A percentile compares a stretch with the other conserved stretches of the same genome.
phyloP scores from a whole-genome alignment of 2,329 filamentous ascomycete species.

The Pseudonectria foliicola region DNA sequence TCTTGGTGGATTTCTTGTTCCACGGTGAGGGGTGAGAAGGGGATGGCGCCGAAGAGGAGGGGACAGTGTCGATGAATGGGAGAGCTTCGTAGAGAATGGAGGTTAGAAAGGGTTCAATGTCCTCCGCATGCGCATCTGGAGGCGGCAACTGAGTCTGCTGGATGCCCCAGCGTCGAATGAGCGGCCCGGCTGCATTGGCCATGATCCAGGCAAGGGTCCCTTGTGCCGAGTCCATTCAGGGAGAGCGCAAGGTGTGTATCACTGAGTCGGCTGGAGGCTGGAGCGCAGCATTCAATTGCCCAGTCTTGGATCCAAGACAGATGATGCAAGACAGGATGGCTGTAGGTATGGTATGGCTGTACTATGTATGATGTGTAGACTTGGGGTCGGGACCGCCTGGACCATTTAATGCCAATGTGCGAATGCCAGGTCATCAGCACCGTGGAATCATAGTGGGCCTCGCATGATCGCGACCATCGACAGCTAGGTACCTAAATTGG shows the following conservation, averaged over 20 bases:
- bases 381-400: too few species aligned
- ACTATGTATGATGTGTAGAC: too few species aligned
- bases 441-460: too few species aligned
- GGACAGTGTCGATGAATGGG: slow-evolving; percentile 49
- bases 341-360: too few species aligned
- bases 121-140: slow-evolving; percentile 29
- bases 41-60: slow-evolving; percentile 28
- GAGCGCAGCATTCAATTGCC: background rate
- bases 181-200: slow-evolving; percentile 32
- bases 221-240: too few species aligned
- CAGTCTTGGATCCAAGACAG: too few species aligned
- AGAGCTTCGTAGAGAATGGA: slow-evolving; percentile 51
- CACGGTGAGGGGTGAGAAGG: slow-evolving; percentile 29
- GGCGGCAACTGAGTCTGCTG: slow-evolving; percentile 40
- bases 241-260: background rate
- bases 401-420: too few species aligned
- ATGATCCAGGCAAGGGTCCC: slow-evolving; percentile 6
- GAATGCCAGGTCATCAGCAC: too few species aligned
- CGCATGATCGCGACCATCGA: too few species aligned
- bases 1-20: slow-evolving; percentile 44
- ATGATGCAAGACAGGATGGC: too few species aligned
- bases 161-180: slow-evolving; percentile 49
- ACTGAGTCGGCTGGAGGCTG: too few species aligned
- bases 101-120: slow-evolving; percentile 44
- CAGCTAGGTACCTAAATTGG: too few species aligned